These are phyloP conservation scores for Santalum album DNA, from an alignment of 164 flowering plant species.

Conservation along the genomic window DNA sequence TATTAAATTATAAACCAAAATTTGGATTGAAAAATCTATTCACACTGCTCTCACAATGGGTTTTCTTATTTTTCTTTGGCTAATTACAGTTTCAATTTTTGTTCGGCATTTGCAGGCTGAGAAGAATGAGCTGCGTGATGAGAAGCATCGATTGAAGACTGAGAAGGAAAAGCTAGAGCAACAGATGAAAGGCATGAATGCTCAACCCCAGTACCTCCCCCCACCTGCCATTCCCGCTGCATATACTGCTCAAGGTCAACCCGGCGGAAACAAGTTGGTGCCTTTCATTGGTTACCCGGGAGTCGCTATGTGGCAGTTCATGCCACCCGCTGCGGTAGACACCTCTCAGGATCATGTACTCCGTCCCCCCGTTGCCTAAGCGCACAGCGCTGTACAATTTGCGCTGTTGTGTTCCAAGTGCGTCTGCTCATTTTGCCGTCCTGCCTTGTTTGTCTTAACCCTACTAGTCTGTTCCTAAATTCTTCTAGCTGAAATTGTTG, in stretches of 20 bases:
- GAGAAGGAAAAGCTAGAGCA: slow-evolving; percentile 85
- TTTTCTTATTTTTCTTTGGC: too few relatives aligned
- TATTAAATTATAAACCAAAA: too few relatives aligned
- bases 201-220: slow-evolving; percentile 58
- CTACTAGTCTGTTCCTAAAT: slow-evolving; percentile 10
- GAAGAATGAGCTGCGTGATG: slow-evolving; percentile 91
- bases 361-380: slow-evolving; percentile 89
- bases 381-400: slow-evolving; percentile 8
- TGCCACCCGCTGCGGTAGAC: slow-evolving; percentile 94
- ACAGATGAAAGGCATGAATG: slow-evolving; percentile 53
- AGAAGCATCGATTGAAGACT: slow-evolving; percentile 74
- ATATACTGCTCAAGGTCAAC: slow-evolving; percentile 65
- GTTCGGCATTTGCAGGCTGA: slow-evolving; percentile 39
- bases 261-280: slow-evolving; percentile 58
- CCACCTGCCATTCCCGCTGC: slow-evolving; percentile 57
- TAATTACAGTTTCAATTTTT: too few relatives aligned
- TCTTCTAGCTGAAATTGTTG: slow-evolving; percentile 22
- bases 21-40: too few relatives aligned
- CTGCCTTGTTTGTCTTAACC: slow-evolving; percentile 7
- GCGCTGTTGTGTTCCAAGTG: slow-evolving; percentile 11
- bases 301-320: slow-evolving; percentile 95
- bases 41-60: too few relatives aligned
- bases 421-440: slow-evolving; percentile 9
- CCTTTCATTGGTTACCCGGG: slow-evolving; percentile 78
- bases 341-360: slow-evolving; percentile 92